phyloP scores from a whole-genome alignment of 192 early-diverging fungal species.

The Entomortierella lignicola region DNA sequence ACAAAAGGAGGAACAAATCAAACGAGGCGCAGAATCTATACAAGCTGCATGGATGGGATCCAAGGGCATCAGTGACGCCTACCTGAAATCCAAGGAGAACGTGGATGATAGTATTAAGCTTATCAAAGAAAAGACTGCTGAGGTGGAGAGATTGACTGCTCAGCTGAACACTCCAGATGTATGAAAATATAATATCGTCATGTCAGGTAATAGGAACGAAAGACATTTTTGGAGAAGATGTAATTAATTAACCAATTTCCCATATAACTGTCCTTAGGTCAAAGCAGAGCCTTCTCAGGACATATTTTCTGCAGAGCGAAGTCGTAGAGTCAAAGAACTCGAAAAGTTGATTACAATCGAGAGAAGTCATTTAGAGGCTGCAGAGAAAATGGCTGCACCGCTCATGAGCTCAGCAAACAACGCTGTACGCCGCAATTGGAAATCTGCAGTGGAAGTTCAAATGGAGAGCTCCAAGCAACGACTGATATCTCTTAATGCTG shows the following conservation, averaged over 20 bases:
- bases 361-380: constrained; percentile 42
- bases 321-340: constrained; percentile 29
- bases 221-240: neutral
- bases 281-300: constrained; percentile 34
- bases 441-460: constrained; percentile 47
- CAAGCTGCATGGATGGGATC: constrained; percentile 47
- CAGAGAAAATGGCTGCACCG: constrained; percentile 52
- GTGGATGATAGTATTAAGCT: constrained; percentile 35
- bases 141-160: constrained; percentile 22
- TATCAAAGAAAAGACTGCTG: constrained; percentile 41
- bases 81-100: constrained; percentile 50
- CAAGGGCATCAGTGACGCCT: constrained; percentile 31
- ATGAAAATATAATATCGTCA: neutral
- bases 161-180: constrained; percentile 22
- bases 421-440: constrained; percentile 40
- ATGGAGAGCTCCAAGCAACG: constrained; percentile 47
- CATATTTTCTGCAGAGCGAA: constrained; percentile 34
- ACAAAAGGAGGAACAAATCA: constrained; percentile 50
- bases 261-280: neutral
- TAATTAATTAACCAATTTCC: neutral
- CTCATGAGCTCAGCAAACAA: constrained; percentile 41
- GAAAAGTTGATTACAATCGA: constrained; percentile 50
- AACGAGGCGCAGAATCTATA: constrained; percentile 50
- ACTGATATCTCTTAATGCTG: constrained; percentile 8
- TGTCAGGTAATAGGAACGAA: neutral